These are phyloP conservation scores for Ogataea nakhonphanomensis DNA, from an alignment of 805 yeast genomes.

Conservation along the genomic window DNA sequence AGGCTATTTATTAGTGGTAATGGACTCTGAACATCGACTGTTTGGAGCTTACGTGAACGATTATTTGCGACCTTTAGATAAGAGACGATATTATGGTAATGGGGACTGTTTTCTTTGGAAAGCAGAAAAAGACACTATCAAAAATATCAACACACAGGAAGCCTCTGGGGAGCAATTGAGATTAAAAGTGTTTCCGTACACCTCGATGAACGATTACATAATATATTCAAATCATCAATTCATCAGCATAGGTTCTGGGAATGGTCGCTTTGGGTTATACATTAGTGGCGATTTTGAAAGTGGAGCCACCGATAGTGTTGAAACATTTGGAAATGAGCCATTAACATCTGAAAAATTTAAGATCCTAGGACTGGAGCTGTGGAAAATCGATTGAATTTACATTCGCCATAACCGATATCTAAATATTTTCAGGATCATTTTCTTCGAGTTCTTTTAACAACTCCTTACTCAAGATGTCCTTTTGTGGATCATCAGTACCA, in stretches of 20 bases:
- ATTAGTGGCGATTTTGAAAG: constrained; percentile 66
- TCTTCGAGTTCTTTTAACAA: constrained; percentile 10
- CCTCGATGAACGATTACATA: constrained; percentile 83
- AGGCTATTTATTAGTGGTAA: constrained; percentile 74
- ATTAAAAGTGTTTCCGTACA: constrained; percentile 79
- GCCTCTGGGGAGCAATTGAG: constrained; percentile 36
- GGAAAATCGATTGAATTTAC: constrained; percentile 51
- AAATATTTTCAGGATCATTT: constrained; percentile 3
- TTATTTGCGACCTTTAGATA: constrained; percentile 64
- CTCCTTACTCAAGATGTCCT: constrained; percentile 11
- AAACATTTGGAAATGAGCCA: constrained; percentile 88
- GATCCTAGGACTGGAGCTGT: constrained; percentile 75
- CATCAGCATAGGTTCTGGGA: constrained; percentile 86
- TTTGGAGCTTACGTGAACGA: constrained; percentile 85
- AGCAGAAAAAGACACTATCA: constrained; percentile 43
- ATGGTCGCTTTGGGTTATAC: constrained; percentile 91
- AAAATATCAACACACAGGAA: constrained; percentile 21
- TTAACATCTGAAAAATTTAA: constrained; percentile 60
- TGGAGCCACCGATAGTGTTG: constrained; percentile 77
- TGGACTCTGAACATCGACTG: constrained; percentile 57
- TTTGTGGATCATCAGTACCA: constrained; percentile 1
- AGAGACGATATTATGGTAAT: constrained; percentile 79
- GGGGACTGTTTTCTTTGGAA: constrained; percentile 96
- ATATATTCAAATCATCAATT: constrained; percentile 76
- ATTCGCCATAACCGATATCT: not conserved